These are phyloP conservation scores for Blepharisma japonicum DNA, from an alignment of 73 alveolate genomes.

Conservation along the genomic window DNA sequence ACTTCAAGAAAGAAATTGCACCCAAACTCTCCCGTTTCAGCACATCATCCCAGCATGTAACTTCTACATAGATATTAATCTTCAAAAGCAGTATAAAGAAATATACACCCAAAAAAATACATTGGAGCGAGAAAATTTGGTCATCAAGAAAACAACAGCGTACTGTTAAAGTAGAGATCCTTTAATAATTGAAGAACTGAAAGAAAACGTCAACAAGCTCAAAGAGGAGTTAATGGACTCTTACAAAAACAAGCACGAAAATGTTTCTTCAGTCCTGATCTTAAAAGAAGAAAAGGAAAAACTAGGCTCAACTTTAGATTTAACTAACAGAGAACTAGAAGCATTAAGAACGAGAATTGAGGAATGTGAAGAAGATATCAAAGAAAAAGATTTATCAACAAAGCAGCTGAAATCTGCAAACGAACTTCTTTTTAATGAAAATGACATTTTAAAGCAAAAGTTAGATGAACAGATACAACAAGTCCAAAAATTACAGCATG, in stretches of 20 bases:
- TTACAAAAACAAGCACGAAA: conserved; percentile 18
- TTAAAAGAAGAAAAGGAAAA: conserved; percentile 18
- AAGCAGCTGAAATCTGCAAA: conserved; percentile 13
- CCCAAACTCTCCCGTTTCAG: too few species aligned
- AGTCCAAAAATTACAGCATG: conserved; percentile 32
- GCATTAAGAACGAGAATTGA: conserved; percentile 11
- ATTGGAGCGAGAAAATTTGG: not conserved
- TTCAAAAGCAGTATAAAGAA: too few species aligned
- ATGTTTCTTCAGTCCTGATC: not conserved
- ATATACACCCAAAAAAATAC: too few species aligned
- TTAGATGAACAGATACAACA: conserved; percentile 1
- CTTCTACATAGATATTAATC: too few species aligned
- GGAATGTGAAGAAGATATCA: conserved; percentile 23
- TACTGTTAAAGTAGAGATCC: conserved; percentile 15
- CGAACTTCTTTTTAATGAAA: conserved; percentile 4
- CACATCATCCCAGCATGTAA: too few species aligned
- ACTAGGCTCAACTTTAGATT: not conserved
- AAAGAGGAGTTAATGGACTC: not conserved
- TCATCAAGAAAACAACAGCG: conserved; percentile 2
- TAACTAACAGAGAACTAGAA: conserved; percentile 15
- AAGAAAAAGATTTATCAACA: not conserved
- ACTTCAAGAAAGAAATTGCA: too few species aligned
- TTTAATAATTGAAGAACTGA: not conserved
- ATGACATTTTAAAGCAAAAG: not conserved
- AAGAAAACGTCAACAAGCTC: not conserved